Evolutionary conservation across 345 rosid species (phyloP).

Genomic region (Rhodamnia rubescens): DNA sequence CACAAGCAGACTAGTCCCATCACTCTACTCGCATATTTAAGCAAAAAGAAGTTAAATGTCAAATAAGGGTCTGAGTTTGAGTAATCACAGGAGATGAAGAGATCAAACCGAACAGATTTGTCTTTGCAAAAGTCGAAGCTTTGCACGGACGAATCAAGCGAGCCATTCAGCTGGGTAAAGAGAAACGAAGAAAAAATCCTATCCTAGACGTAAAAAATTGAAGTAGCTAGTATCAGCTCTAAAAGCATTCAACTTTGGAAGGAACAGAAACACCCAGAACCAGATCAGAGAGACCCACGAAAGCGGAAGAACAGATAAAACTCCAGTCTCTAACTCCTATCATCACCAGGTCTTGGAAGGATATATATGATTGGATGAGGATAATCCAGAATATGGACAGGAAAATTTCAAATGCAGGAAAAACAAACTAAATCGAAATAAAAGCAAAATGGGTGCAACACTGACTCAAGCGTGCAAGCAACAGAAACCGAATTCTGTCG

Average conservation of each 20-base stretch:
- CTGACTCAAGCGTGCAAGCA: neutral
- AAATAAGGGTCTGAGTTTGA: neutral
- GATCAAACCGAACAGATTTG: conserved; percentile 67
- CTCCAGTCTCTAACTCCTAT: neutral
- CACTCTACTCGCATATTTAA: neutral
- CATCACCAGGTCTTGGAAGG: neutral
- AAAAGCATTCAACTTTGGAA: neutral
- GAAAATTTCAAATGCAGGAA: conserved; percentile 8
- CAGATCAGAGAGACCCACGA: neutral
- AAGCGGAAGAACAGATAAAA: neutral
- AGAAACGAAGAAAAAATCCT: neutral
- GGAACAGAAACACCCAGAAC: neutral
- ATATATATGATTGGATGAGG: conserved; percentile 11
- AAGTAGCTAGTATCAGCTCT: neutral
- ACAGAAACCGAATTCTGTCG: neutral
- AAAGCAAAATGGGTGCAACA: neutral
- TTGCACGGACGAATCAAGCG: conserved; percentile 73
- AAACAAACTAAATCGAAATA: neutral
- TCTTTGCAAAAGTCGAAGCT: conserved; percentile 60
- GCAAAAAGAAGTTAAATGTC: neutral
- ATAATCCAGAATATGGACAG: conserved; percentile 32
- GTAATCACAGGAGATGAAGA: conserved; percentile 75
- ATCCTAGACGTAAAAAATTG: neutral
- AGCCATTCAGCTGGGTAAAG: conserved; percentile 37
- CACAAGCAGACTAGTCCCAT: neutral